These are phyloP conservation scores for Fusarium pseudocircinatum DNA, from an alignment of 2,329 filamentous ascomycete genomes.

Conservation along the genomic window DNA sequence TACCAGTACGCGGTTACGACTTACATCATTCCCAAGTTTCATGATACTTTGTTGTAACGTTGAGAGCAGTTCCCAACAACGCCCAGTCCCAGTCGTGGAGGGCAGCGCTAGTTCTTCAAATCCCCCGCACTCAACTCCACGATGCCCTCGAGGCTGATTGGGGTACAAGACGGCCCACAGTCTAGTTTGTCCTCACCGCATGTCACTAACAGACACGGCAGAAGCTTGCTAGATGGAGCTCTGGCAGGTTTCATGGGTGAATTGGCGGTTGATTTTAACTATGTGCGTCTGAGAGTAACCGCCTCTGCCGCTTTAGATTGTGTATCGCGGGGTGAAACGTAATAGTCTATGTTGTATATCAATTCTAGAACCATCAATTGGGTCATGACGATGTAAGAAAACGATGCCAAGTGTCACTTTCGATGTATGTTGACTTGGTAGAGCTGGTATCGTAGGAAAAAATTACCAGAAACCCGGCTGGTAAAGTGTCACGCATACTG, in stretches of 20 bases:
- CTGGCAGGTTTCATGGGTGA: constrained; percentile 35
- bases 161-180: constrained; percentile 15
- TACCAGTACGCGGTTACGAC: background rate
- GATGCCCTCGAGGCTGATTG: constrained; percentile 35
- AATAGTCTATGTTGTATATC: constrained; percentile 20
- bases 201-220: constrained; percentile 29
- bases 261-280: background rate
- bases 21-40: constrained; percentile 24
- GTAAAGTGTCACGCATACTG: constrained; percentile 1
- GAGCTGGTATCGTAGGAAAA: background rate
- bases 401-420: background rate
- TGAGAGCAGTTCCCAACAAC: constrained; percentile 34
- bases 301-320: constrained; percentile 13
- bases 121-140: constrained; percentile 42
- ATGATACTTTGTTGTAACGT: constrained; percentile 28
- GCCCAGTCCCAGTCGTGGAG: constrained; percentile 21
- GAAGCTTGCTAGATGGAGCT: constrained; percentile 18
- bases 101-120: constrained; percentile 12
- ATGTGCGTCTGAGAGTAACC: background rate
- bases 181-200: constrained; percentile 37
- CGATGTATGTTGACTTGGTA: background rate
- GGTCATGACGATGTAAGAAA: background rate
- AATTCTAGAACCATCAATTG: constrained; percentile 8
- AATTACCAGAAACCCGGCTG: background rate
- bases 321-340: constrained; percentile 19